phyloP scores from a whole-genome alignment of 768 basidiomycete species.

The Tulasnella sp. region DNA sequence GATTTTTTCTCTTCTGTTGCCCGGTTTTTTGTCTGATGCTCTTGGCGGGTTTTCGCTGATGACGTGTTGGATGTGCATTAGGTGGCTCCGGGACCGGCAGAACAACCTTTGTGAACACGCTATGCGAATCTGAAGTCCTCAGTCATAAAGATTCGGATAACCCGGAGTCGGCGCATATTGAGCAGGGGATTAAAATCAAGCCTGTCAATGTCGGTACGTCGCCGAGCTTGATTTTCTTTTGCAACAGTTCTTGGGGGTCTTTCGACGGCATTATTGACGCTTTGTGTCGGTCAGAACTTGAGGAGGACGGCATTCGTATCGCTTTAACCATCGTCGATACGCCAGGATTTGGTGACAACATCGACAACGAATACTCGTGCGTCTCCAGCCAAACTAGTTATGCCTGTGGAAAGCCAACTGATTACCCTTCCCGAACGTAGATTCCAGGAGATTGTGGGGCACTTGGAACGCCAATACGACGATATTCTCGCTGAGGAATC shows the following conservation, averaged over 20 bases:
- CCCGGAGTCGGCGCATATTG: conserved; percentile 82
- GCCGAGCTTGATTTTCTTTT: too few species aligned
- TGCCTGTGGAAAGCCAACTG: neutral
- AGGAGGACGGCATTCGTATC: conserved; percentile 97
- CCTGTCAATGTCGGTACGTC: conserved; percentile 81
- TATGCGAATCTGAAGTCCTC: conserved; percentile 90
- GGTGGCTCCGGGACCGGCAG: conserved; percentile 96
- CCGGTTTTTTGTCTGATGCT: conserved; percentile 17
- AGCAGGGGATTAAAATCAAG: conserved; percentile 90
- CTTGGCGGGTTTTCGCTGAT: neutral
- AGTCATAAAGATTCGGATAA: conserved; percentile 74
- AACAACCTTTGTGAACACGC: conserved; percentile 98
- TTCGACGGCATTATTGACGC: conserved; percentile 4
- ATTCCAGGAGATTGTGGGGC: conserved; percentile 94
- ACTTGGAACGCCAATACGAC: conserved; percentile 98
- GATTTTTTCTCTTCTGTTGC: conserved; percentile 9
- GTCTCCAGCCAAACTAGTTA: neutral
- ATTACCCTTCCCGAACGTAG: too few species aligned
- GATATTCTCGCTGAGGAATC: conserved; percentile 98
- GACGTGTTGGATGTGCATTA: too few species aligned
- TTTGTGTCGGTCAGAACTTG: too few species aligned
- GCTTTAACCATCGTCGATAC: conserved; percentile 97
- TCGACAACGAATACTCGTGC: conserved; percentile 96
- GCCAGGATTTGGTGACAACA: conserved; percentile 96
- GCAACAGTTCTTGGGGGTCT: neutral